A percentile compares a stretch with the other conserved stretches of the same genome.
Conservation (phyloP, 2,329 filamentous ascomycete genomes). For the Microcyclosporella mali region DNA sequence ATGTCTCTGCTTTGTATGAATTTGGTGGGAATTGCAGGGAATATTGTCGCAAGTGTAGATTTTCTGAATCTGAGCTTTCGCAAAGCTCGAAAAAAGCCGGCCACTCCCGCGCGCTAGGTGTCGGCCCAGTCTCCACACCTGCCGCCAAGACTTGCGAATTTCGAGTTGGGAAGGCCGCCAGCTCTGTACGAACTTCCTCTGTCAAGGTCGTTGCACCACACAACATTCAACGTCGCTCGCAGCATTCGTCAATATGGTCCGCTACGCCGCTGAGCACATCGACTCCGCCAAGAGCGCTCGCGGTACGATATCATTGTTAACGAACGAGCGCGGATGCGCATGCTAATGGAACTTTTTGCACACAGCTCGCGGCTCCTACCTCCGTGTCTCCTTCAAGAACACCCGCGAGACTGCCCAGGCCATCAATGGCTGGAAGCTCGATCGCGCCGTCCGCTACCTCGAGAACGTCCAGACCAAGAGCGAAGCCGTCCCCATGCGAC, state of each 20-base stretch:
- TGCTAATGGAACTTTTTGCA: slow-evolving; percentile 1
- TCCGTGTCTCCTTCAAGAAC: slow-evolving; percentile 99
- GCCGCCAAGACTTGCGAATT: no score
- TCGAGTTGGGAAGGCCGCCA: no score
- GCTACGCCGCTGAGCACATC: slow-evolving; percentile 91
- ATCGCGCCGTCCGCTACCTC: slow-evolving; percentile 92
- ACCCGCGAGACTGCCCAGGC: slow-evolving; percentile 98
- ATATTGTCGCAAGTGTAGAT: no score
- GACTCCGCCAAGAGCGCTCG: slow-evolving; percentile 88
- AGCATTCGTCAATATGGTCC: slow-evolving; percentile 51
- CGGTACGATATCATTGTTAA: slow-evolving; percentile 34
- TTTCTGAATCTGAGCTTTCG: no score
- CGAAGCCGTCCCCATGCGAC: slow-evolving; percentile 96
- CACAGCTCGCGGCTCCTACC: slow-evolving; percentile 82
- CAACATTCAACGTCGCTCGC: slow-evolving; percentile 25
- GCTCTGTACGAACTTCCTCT: not conserved
- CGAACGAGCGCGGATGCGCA: not conserved
- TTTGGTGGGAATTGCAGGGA: slow-evolving; percentile 9
- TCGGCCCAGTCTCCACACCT: no score
- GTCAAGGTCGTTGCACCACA: slow-evolving; percentile 10
- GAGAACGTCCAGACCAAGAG: slow-evolving; percentile 96
- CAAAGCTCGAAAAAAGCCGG: no score
- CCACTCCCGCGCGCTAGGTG: no score
- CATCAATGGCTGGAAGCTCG: slow-evolving; percentile 98
- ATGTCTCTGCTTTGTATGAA: slow-evolving; percentile 24